Conservation (phyloP, 2,329 filamentous ascomycete species). For the Aspergillus sojae region DNA sequence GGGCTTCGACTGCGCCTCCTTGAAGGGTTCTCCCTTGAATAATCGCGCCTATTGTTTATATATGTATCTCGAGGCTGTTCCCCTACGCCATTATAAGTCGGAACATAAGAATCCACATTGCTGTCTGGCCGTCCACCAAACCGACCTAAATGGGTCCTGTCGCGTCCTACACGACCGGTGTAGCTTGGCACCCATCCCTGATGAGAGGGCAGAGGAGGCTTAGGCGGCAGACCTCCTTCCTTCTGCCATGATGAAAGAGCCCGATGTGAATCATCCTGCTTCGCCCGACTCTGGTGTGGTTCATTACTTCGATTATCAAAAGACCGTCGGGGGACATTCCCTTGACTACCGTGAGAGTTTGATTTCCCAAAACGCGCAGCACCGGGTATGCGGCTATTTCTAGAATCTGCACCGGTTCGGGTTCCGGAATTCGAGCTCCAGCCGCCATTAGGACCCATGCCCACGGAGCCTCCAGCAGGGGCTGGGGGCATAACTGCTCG, state of each 20-base stretch:
- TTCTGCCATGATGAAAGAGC: constrained; percentile 31
- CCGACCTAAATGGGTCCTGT: constrained; percentile 30
- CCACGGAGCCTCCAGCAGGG: constrained; percentile 87
- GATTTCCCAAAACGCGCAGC: constrained; percentile 33
- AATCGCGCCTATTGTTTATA: constrained; percentile 28
- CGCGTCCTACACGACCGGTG: constrained; percentile 33
- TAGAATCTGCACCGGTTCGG: constrained; percentile 33
- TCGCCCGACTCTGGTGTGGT: constrained; percentile 19
- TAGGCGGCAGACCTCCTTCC: constrained; percentile 40
- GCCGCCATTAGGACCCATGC: constrained; percentile 65
- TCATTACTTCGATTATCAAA: constrained; percentile 29
- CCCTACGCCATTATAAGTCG: constrained; percentile 33
- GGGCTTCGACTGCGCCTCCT: constrained; percentile 42
- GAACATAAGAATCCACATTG: constrained; percentile 41
- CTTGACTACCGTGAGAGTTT: constrained; percentile 28
- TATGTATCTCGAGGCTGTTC: constrained; percentile 28
- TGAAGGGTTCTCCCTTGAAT: constrained; percentile 29
- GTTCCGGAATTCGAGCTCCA: constrained; percentile 45
- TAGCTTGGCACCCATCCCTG: constrained; percentile 32
- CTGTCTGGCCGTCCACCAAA: constrained; percentile 27
- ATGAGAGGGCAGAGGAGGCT: constrained; percentile 36
- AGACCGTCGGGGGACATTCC: constrained; percentile 21
- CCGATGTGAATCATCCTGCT: constrained; percentile 26
- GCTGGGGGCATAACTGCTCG: constrained; percentile 84
- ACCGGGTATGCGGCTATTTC: constrained; percentile 39